Evolutionary conservation across 805 yeast species (phyloP), one percentile per base, ranked within the genome.

Genomic region (Lipomyces yamanashiensis): DNA sequence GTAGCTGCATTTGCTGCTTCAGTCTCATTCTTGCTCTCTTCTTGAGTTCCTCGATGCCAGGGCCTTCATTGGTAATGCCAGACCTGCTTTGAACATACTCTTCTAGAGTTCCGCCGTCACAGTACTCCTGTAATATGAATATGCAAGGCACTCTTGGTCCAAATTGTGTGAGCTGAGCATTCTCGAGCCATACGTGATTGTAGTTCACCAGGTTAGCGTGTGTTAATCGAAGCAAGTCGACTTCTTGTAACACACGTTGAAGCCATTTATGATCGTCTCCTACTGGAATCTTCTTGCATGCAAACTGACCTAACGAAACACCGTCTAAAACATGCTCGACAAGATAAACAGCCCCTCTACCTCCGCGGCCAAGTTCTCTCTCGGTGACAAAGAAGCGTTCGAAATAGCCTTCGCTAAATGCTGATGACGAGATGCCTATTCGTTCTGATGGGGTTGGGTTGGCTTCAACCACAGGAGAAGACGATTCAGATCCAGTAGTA

Each of bases 121-220:
- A 92, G 73, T 88, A 92, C 72, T 92, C 96, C 74, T 89, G 93
- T 13, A 92, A 77, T 9, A 92, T 88, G 70, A 85, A 92, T 5
- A 92, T 90, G 73, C 89, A 87, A 0, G 92, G 92, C 61, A 87
- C 77, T 70, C 80, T 74, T 41, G 87, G 85, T 57, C 86, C 86
- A 73, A 85, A 85, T 9, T 76, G 78, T 52, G 82, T 78, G 36
- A 82, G 73, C 19, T 78, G 74, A 47, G 83, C 88, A 71, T 87
- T 79, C 72, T 92, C 97, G 39, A 92, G 74, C 97, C 97, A 92
- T 33, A 91, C 97, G 75, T 92, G 97, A 72, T 92, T 91, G 73
- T 92, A 92, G 21, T 88, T 84, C 34, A 92, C 90, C 69, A 92
- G 80, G 73, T 91, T 88, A 51, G 83, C 78, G 67, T 81, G 81